These are phyloP conservation scores for Actinidia arguta DNA, from an alignment of 179 eudicot species.

Conservation along the genomic window DNA sequence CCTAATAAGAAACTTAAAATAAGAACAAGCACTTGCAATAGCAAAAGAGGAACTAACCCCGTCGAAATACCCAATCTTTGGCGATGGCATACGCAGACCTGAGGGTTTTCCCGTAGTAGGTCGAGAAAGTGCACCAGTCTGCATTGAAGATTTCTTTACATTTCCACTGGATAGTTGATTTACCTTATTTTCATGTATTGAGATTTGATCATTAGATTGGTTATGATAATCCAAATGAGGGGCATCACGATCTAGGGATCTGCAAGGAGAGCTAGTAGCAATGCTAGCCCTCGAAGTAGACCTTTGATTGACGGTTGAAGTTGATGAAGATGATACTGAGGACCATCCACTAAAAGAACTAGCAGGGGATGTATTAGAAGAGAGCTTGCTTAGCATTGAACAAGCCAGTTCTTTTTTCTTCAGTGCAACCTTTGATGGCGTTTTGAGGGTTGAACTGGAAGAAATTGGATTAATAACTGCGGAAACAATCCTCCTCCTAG, in stretches of 20 bases:
- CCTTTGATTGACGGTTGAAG: constrained; percentile 48
- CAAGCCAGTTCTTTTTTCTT: constrained; percentile 46
- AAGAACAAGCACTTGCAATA: constrained; percentile 9
- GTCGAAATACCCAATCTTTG: constrained; percentile 92
- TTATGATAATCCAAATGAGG: constrained; percentile 32
- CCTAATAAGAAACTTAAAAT: neutral
- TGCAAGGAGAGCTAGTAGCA: constrained; percentile 40
- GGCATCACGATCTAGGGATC: constrained; percentile 35
- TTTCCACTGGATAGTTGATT: constrained; percentile 23
- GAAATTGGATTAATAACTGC: constrained; percentile 43
- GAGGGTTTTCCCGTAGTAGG: constrained; percentile 69
- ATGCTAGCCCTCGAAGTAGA: constrained; percentile 42
- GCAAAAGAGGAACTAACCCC: constrained; percentile 69
- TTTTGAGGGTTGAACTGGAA: constrained; percentile 43
- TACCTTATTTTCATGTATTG: constrained; percentile 31
- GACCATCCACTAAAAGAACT: constrained; percentile 89
- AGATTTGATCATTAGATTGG: constrained; percentile 32
- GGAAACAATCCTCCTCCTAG: constrained; percentile 41
- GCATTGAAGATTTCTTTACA: constrained; percentile 34
- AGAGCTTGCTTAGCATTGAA: constrained; percentile 41
- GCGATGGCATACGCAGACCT: constrained; percentile 94
- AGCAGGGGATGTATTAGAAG: constrained; percentile 70
- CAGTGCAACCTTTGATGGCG: constrained; percentile 49
- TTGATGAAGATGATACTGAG: constrained; percentile 71
- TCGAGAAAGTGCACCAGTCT: constrained; percentile 31